These are phyloP conservation scores for Sphaceloma murrayae DNA, from an alignment of 2,329 filamentous ascomycete species.

Conservation along the genomic window DNA sequence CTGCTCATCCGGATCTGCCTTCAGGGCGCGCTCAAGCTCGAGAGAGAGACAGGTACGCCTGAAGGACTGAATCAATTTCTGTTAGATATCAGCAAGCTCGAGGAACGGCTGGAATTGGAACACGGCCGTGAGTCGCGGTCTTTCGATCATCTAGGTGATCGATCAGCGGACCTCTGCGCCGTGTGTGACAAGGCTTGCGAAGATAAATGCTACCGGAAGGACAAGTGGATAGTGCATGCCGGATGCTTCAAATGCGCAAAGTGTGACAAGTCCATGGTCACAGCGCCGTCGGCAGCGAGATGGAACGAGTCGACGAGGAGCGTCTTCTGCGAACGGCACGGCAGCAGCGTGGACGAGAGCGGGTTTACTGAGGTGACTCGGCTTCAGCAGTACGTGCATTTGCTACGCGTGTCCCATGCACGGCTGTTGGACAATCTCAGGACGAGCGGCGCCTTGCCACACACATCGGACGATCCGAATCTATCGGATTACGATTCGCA, in stretches of 20 bases:
- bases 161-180: conserved; percentile 63
- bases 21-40: conserved; percentile 82
- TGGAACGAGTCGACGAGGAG: conserved; percentile 59
- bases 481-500: conserved; percentile 56
- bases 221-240: conserved; percentile 73
- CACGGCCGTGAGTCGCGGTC: conserved; percentile 39
- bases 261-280: conserved; percentile 65
- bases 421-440: conserved; percentile 79
- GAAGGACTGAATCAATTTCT: conserved; percentile 76
- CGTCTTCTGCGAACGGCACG: conserved; percentile 52
- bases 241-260: conserved; percentile 61
- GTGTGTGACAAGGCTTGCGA: conserved; percentile 81
- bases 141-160: conserved; percentile 35
- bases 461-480: conserved; percentile 63
- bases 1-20: conserved; percentile 94
- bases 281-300: conserved; percentile 57
- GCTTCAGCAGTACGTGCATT: conserved; percentile 86
- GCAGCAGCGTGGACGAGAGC: conserved; percentile 44
- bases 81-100: conserved; percentile 73
- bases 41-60: conserved; percentile 66
- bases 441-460: conserved; percentile 69
- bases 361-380: conserved; percentile 70
- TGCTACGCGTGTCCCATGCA: conserved; percentile 83
- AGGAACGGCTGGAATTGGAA: conserved; percentile 63
- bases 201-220: conserved; percentile 74